These are phyloP conservation scores for Plasmodium vivax DNA, from an alignment of 169 alveolate species.

Conservation along the genomic window DNA sequence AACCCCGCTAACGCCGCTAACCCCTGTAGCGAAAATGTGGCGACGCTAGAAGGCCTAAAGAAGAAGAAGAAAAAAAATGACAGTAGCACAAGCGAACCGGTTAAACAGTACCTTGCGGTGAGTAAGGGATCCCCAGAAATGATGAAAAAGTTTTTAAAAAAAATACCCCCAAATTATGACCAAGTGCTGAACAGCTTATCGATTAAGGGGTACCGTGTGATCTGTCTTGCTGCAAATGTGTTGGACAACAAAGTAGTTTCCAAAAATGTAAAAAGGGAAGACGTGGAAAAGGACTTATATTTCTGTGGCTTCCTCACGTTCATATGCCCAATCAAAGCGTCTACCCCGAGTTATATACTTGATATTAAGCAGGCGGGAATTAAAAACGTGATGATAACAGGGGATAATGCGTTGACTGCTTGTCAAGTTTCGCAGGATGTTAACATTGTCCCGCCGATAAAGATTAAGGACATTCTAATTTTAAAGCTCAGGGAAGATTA, in stretches of 20 bases:
- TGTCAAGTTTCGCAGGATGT: slow-evolving; percentile 94
- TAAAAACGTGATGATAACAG: slow-evolving; percentile 95
- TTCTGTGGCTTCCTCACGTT: slow-evolving; percentile 96
- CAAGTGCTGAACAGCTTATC: slow-evolving; percentile 86
- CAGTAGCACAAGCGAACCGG: slow-evolving; percentile 22
- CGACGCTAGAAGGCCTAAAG: slow-evolving; percentile 76
- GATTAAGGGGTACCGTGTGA: slow-evolving; percentile 91
- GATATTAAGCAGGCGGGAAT: slow-evolving; percentile 89
- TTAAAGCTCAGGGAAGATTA: slow-evolving; percentile 80
- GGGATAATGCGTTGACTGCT: slow-evolving; percentile 98
- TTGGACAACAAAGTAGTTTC: slow-evolving; percentile 36
- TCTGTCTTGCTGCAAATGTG: slow-evolving; percentile 81
- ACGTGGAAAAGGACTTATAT: slow-evolving; percentile 91
- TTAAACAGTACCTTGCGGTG: slow-evolving; percentile 79
- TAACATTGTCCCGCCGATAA: slow-evolving; percentile 65
- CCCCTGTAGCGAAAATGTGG: slow-evolving; percentile 73
- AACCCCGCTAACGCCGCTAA: too few species aligned
- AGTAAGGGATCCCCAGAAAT: slow-evolving; percentile 98
- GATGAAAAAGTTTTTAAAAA: slow-evolving; percentile 86
- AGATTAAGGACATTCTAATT: slow-evolving; percentile 51
- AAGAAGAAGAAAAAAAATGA: slow-evolving; percentile 73
- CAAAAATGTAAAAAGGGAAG: slow-evolving; percentile 84
- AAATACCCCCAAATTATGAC: slow-evolving; percentile 93
- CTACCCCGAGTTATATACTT: slow-evolving; percentile 89
- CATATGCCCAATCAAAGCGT: slow-evolving; percentile 95